Evolutionary conservation across 176 grass and related monocot genomes (phyloP), one percentile per base, ranked within the genome.

Genomic region (Echinochloa phyllopogon): DNA sequence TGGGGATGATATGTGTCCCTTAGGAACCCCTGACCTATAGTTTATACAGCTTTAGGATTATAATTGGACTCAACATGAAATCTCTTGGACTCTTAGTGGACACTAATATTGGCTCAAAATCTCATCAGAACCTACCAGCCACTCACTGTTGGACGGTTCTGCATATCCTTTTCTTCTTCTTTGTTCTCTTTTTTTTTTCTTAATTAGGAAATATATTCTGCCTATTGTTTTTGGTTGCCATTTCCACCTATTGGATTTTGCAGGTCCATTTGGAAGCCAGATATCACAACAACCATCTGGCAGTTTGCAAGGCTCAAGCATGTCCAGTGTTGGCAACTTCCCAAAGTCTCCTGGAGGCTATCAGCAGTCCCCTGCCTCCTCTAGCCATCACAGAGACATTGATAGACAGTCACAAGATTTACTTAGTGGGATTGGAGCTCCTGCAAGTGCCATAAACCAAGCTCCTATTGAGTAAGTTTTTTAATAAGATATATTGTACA

Each of bases 241-340:
- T 76, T 65, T 81, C 48, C 58, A 76, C 55, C 43, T 80, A 48
- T 27, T 1, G 16, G 70, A 69, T 44, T 79, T 84, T 94, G 12
- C 90, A 96, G 88, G 76, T 73, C 2, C 76, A 68, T 85, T 80
- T 89, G 91, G 87, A 76, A 87, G 69, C 78, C 86, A 87, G 47
- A 25, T 39, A 38, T 44, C 74, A 74, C 83, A 76, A 36, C 88
- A 85, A 48, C 1, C 80, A 71, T 89, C 50, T 84, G 87, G 84
- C 64, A 84, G 36, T 76, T 71, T 69, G 23, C 81, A 83, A 72
- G 52, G 38, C 43, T 53, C 69, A 42, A 70, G 43, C 69, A 55
- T 72, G 55, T 79, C 86, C 53, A 85, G 85, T 64, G 23, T 69
- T 65, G 62, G 49, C 76, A 91, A 67, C 74, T 83, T 84, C 47